Evolutionary conservation across 306 rosid genomes (phyloP), one percentile per base, ranked within the genome.

Genomic region (Glycine latifolia): DNA sequence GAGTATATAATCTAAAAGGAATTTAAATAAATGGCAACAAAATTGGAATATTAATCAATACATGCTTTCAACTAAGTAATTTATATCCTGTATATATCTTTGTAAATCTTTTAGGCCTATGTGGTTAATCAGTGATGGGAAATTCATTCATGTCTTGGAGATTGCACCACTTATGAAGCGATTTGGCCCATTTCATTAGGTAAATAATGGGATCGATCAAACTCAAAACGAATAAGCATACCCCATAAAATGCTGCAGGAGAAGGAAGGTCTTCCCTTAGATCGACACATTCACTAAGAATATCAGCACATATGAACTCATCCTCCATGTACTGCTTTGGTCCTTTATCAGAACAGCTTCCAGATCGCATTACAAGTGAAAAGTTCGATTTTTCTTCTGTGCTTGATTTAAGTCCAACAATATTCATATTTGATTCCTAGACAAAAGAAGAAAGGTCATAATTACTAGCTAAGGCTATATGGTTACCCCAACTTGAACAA

Each of bases 291-390:
- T 89, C 84, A 9, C 4, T 2, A 41, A 91, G 90, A 81, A 81
- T 14, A 76, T 91, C 92, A 52, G 84, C 65, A 61, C 89, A 87
- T 54, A 87, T 69, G 37, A 84, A 81, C 73, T 91, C 94, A 78
- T 87, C 94, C 84, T 91, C 94, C 92, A 91, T 91, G 81, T 84
- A 89, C 71, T 87, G 90, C 80, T 91, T 91, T 75, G 94, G 92
- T 59, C 94, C 90, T 76, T 76, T 91, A 76, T 87, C 92, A 61
- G 92, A 89, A 79, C 60, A 86, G 68, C 90, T 87, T 75, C 94
- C 91, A 41, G 89, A 91, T 50, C 91, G 81, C 79, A 87, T 80
- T 47, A 54, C 56, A 61, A 84, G 87, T 13, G 81, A 39, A 79
- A 84, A 84, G 43, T 80, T 79, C n/a, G 87, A 81, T 67, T 78